A percentile compares a stretch with the other conserved stretches of the same genome.
Conservation (phyloP, 257 asterid genomes). For the Scutellaria baicalensis region DNA sequence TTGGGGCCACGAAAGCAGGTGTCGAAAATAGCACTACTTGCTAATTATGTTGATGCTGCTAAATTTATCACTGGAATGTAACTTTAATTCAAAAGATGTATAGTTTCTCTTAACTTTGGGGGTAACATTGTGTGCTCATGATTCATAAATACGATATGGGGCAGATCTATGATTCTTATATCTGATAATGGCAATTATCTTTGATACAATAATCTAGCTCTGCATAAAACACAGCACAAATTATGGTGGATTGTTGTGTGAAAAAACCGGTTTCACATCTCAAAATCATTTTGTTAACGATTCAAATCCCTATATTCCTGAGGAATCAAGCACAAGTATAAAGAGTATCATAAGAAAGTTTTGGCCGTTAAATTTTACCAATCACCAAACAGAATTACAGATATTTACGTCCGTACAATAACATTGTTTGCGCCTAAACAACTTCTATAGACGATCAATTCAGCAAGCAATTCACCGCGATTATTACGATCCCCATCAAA, state of each 20-base stretch:
- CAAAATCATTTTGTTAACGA: too few species aligned
- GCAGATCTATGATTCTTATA: background rate
- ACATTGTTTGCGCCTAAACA: background rate
- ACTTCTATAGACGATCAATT: background rate
- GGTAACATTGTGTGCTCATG: background rate
- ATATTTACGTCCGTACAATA: background rate
- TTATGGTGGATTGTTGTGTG: too few species aligned
- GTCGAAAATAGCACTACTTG: background rate
- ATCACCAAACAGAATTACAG: background rate
- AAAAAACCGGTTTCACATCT: too few species aligned
- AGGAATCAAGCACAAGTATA: background rate
- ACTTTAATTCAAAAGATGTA: background rate
- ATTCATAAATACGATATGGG: background rate
- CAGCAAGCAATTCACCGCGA: background rate
- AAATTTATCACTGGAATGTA: background rate
- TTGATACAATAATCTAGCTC: background rate
- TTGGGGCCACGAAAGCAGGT: background rate
- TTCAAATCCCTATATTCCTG: background rate
- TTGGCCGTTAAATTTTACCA: background rate
- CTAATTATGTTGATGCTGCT: background rate
- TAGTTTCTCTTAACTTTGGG: background rate
- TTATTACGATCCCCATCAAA: background rate
- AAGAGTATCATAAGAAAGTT: background rate
- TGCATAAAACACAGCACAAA: too few species aligned
- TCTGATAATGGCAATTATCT: background rate